These are phyloP conservation scores for Candida caryicola DNA, from an alignment of 805 yeast species.

Conservation along the genomic window DNA sequence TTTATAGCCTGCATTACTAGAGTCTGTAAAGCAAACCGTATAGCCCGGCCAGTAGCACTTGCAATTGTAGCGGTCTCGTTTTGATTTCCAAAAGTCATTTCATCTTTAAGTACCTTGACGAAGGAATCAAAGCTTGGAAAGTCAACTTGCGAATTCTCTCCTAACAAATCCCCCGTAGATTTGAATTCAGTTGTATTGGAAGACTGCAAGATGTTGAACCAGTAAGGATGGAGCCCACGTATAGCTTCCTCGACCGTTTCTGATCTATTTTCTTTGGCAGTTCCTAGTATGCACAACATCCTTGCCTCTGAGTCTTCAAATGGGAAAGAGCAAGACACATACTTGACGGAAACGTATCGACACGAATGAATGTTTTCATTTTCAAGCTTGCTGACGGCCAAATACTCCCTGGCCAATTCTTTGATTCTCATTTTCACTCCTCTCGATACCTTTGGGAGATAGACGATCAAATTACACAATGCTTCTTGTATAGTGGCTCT, in stretches of 20 bases:
- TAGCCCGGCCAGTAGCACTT: constrained; percentile 38
- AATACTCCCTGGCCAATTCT: constrained; percentile 28
- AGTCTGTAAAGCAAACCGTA: constrained; percentile 54
- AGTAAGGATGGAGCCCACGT: constrained; percentile 79
- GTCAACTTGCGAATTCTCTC: constrained; percentile 31
- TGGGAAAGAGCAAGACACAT: constrained; percentile 57
- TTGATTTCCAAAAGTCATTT: constrained; percentile 16
- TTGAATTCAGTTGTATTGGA: constrained; percentile 43
- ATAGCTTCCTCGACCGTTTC: constrained; percentile 78
- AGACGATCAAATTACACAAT: constrained; percentile 55
- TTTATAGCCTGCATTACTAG: constrained; percentile 63
- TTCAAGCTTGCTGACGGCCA: constrained; percentile 14
- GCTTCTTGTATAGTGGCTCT: constrained; percentile 70
- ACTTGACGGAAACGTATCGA: constrained; percentile 65
- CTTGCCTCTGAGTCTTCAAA: constrained; percentile 70
- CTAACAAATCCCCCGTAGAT: constrained; percentile 44
- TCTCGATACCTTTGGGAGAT: constrained; percentile 39
- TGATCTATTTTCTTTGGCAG: constrained; percentile 53
- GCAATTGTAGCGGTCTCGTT: constrained; percentile 25
- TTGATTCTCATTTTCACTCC: constrained; percentile 44
- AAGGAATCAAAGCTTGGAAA: constrained; percentile 57
- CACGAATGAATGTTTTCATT: constrained; percentile 42
- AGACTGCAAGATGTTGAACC: constrained; percentile 57
- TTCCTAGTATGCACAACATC: constrained; percentile 62
- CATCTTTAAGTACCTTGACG: constrained; percentile 22